Evolutionary conservation across 2,329 filamentous ascomycete species (phyloP), one percentile per base, ranked within the genome.

Genomic region (Colletotrichum liaoningense): DNA sequence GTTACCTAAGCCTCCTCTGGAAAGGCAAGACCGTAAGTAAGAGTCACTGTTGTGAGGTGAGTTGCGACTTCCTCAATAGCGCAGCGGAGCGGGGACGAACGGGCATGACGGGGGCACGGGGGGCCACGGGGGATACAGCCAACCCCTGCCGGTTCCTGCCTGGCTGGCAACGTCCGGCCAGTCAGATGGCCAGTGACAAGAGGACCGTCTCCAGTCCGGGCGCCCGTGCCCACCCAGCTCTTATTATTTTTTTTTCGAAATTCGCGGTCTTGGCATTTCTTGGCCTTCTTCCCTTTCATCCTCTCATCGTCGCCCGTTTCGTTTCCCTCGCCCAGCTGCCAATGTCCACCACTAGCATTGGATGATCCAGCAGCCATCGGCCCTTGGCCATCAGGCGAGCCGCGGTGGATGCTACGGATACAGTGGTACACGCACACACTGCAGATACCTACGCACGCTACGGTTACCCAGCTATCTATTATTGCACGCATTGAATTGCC

Each of bases 201-300:
- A 26, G 38, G 55, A 12, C 46, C n/a, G 16, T 38, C 65, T 63
- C 59, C 55, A 69, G 67, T 42, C 49, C 42, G 30, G 35, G 38
- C 26, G 67, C 6, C 70, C 67, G 70, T 70, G 70, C 70, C 26
- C 55, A 63, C 60, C 67, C 59, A 35, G 60, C 30, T 57, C 55
- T 38, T 65, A 22, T 65, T 70, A 55, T 65, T 70, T 49, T 60
- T 57, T n/a, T 57, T 73, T 73, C 71, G 60, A 71, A 73, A 49
- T 66, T 71, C 67, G 30, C 55, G 35, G 62, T 52, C 71, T 73
- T 73, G 71, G 71, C 71, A 62, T 73, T 71, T 66, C 62, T 71
- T 73, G 67, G 71, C 67, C 35, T 35, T 52, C 52, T 62, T 66
- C 60, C 71, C 46, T 66, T 71, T 67, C 60, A 69, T 46, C 70